Evolutionary conservation across 257 asterid genomes (phyloP), one percentile per base, ranked within the genome.

Genomic region (Anisodus tanguticus): DNA sequence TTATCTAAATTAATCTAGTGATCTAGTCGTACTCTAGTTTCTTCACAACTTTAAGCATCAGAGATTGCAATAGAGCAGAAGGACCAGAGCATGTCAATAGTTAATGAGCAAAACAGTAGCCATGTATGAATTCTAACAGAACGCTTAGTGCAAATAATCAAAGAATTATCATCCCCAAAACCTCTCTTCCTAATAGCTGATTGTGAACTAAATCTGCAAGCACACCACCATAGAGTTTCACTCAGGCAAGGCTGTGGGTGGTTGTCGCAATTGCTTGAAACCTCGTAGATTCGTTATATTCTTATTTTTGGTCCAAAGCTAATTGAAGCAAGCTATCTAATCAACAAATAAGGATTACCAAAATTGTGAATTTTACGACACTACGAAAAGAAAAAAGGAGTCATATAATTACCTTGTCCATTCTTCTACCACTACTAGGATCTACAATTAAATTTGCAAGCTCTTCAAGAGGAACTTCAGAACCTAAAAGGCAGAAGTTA

Each of bases 391-490:
- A 7, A 58, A 45, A n/a, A 68, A n/a, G 22, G 51, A 43, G 8
- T 79, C 72, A 51, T 84, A 55, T 51, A 84, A 47, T 47, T 85
- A 93, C 98, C 95, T 90, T 88, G 68, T 83, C 87, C 41, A 81
- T 74, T 80, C 66, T 55, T 57, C 85, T 82, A 47, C 78, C 79
- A 67, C 86, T 87, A 69, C 82, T 89, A 84, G 85, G 80, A 83
- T 51, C 80, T 59, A 94, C 85, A 83, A 97, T 93, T 79, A 93
- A 88, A 37, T 90, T 91, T 66, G 99, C 94, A 83, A 97, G 97
- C 84, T 88, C 92, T 19, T 87, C 71, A 8, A 91, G 80, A 74
- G 98, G 87, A 85, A 90, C 93, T 83, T 90, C 91, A 51, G 97
- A 91, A 91, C 99, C 99, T 97, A 91, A 72, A 54, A 54, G 64